Evolutionary conservation across 2,329 filamentous ascomycete genomes (phyloP).

Genomic region (Cadophora sp.): DNA sequence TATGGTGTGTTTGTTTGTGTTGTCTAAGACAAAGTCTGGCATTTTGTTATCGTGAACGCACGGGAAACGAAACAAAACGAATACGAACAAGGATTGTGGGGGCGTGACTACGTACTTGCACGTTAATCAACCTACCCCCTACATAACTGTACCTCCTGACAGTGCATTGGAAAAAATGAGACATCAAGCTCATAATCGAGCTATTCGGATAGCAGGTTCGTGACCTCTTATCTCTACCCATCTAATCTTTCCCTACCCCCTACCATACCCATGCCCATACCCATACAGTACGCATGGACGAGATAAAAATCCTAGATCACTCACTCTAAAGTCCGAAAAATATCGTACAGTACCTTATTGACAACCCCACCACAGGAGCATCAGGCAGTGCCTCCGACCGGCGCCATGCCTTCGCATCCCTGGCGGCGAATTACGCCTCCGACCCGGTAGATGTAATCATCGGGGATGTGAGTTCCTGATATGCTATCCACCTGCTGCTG

Average conservation of each 20-base stretch:
- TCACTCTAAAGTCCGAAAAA: background rate
- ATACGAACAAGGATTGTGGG: too few relatives aligned
- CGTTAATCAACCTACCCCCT: too few relatives aligned
- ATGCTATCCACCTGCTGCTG: background rate
- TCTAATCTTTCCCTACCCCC: background rate
- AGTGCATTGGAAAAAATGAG: background rate
- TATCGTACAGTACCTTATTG: slow-evolving; percentile 7
- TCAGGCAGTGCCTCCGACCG: slow-evolving; percentile 54
- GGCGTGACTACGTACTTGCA: background rate
- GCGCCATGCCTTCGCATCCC: slow-evolving; percentile 52
- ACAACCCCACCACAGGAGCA: slow-evolving; percentile 44
- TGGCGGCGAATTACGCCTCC: slow-evolving; percentile 49
- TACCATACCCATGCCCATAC: too few relatives aligned
- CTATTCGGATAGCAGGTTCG: slow-evolving; percentile 8
- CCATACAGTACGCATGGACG: too few relatives aligned
- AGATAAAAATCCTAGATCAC: too few relatives aligned
- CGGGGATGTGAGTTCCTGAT: slow-evolving; percentile 46
- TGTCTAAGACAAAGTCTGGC: background rate
- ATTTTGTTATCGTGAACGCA: too few relatives aligned
- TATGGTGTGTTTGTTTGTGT: too few relatives aligned
- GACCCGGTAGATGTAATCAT: slow-evolving; percentile 57
- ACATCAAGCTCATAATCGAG: background rate
- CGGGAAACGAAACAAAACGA: too few relatives aligned
- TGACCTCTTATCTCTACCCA: background rate
- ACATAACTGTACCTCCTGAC: background rate